Base-by-base conservation (phyloP, 2,329 filamentous ascomycete species). In the Dichotomopilus funicola region DNA sequence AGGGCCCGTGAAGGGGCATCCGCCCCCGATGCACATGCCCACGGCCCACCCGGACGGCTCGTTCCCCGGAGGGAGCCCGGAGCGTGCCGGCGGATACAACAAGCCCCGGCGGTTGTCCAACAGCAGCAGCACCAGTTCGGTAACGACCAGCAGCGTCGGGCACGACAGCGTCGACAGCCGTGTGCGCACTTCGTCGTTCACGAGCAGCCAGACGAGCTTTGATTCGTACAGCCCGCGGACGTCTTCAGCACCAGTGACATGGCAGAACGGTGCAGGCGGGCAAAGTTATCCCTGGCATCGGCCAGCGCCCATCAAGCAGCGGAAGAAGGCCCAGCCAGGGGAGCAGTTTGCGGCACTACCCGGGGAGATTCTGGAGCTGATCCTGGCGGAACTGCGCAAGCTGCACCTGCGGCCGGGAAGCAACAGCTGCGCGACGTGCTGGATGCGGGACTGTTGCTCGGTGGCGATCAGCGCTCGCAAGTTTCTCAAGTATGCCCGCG, bases 401-500 rank as follows among this genome's bases (percentile, higher is more conserved):
- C 65, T 75, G 11, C 83, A 86, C 63, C 64, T 84, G 10, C 68
- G 66, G 6, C 64, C 68, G 11, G 69, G 70, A 2, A 78, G 75
- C 59, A 68, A 70, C 37, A 83, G 80, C 66, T 86, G 83, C 64
- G 75, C 81, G 12, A 85, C 83, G 13, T 86, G 83, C 66, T 84
- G 80, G 78, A 83, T 83, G 79, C 74, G 83, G 49, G 82, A 86
- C 62, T 68, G 78, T 35, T 79, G 76, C 61, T 75, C 74, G 43
- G 65, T 84, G 42, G 73, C 76, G 9, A 55, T 81, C 9, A 72
- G 74, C 40, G 78, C 75, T 12, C 75, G 73, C 58, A 82, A 78
- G 62, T 78, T 79, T 70, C 71, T 76, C 62, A 75, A 74, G 59
- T 75, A 74, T 42, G 80, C 79, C 6, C 74, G 76, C 19, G 67